Base-by-base conservation (phyloP, 2,329 filamentous ascomycete species). In the Allantophomopsis lycopodina region DNA sequence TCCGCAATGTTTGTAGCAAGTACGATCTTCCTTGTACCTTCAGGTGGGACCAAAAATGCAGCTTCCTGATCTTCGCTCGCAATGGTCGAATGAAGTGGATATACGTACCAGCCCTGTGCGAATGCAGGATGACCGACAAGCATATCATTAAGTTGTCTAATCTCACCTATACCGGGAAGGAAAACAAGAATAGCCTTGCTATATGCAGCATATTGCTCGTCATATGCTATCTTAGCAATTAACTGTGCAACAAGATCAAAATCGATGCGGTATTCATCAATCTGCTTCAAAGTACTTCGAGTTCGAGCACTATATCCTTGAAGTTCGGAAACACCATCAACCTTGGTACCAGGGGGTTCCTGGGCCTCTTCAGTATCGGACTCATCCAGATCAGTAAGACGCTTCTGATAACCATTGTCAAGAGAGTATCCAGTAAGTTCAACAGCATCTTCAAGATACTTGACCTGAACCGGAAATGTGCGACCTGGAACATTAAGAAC, bases 1-100 rank as follows among this genome's bases (percentile, higher is more conserved):
- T 98, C 91, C 4, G 91, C 91, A 57, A 98, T 98, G 55, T 98
- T 98, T 12, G 91, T 98, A 2, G 91, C 88, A 40, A 98, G 71
- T 2, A 98, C 89, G 46, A 98, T 91, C 62, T 98, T 98, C 46
- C 88, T 75, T 41, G 78, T 69, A 1, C 89, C 89, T 3, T 69
- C 70, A 1, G 88, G 86, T 5, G 91, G 91, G 1, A 94, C 63
- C 5, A 85, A 65, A 56, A 98, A 98, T 0, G 91, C 91, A 28
- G 83, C 79, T 59, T 98, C 89, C 56, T 98, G 91, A 44, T 98
- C 91, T 52, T 96, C 89, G 36, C 83, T 95, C 10, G 89, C 87
- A 49, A 98, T 95, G 0, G 83, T 86, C 0, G 91, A 96, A 56
- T 98, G 91, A 30, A 98, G 68, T 11, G 87, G 83, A 56, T 94